A percentile compares a stretch with the other conserved stretches of the same genome.
Conservation (phyloP, 352 stramenopile species). For the Pythium folliculosum region DNA sequence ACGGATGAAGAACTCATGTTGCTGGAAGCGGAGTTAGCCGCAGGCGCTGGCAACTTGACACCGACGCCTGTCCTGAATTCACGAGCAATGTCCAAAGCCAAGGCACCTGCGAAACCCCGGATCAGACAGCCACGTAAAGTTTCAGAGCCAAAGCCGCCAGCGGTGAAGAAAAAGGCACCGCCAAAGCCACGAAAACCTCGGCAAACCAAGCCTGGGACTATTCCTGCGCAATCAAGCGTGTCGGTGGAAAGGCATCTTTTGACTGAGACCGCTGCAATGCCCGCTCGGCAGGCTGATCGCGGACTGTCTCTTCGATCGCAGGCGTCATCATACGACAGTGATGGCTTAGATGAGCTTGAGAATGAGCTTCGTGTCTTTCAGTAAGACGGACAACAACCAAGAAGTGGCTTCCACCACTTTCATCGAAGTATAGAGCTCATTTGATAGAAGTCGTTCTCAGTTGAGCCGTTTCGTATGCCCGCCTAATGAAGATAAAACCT, state of each 20-base stretch:
- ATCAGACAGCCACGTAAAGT: constrained; percentile 1
- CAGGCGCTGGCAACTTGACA: not conserved
- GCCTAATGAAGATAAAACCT: not conserved
- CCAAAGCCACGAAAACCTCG: constrained; percentile 9
- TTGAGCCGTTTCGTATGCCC: not conserved
- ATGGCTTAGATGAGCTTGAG: constrained; percentile 48
- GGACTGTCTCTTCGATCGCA: constrained; percentile 19
- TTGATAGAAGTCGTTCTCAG: not conserved
- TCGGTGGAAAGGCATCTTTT: not conserved
- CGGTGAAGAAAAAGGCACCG: not conserved
- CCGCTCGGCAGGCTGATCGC: not conserved
- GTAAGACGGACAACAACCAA: not conserved
- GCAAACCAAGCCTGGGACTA: not conserved
- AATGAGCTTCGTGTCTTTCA: constrained; percentile 38
- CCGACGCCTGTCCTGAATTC: not conserved
- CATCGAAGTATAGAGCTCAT: too few relatives aligned
- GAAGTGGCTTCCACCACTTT: too few relatives aligned
- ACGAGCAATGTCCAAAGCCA: not conserved
- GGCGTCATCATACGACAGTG: constrained; percentile 46
- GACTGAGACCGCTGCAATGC: not conserved
- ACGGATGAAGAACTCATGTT: constrained; percentile 38
- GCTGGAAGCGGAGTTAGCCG: constrained; percentile 35
- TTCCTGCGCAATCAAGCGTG: not conserved
- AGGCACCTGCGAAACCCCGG: not conserved
- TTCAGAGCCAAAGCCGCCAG: not conserved